Evolutionary conservation across 1,284 basidiomycete genomes (phyloP).

Genomic region (Sporisorium graminicola): DNA sequence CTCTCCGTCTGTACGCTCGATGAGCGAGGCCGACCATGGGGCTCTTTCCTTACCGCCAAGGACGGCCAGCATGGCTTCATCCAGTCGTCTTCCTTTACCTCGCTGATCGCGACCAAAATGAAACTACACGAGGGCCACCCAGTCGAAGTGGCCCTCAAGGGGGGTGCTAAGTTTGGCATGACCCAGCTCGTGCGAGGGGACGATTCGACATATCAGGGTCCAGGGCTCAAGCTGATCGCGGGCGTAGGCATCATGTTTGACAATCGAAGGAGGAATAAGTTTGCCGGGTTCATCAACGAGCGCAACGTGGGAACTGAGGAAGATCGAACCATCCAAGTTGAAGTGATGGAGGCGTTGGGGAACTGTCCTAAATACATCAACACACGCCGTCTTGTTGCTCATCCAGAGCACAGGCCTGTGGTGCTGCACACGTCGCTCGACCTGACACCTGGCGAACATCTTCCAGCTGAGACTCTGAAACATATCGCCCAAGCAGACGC

Average conservation of each 20-base stretch:
- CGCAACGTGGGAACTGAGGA: constrained; percentile 16
- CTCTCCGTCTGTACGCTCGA: constrained; percentile 40
- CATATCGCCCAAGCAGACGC: constrained; percentile 37
- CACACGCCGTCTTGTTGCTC: constrained; percentile 20
- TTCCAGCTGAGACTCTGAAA: constrained; percentile 23
- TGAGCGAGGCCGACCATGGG: constrained; percentile 35
- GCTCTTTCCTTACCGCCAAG: constrained; percentile 19
- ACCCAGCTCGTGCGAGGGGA: constrained; percentile 15
- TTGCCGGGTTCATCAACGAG: constrained; percentile 41
- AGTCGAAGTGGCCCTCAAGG: constrained; percentile 21
- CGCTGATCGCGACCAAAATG: constrained; percentile 25
- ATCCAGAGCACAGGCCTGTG: constrained; percentile 12
- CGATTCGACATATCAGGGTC: constrained; percentile 24
- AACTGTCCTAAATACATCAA: constrained; percentile 52
- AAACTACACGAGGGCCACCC: constrained; percentile 36
- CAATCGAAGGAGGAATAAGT: constrained; percentile 41
- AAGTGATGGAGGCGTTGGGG: constrained; percentile 41
- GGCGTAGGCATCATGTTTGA: constrained; percentile 46
- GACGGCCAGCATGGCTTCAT: constrained; percentile 32
- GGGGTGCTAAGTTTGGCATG: constrained; percentile 41
- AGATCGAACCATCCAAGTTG: constrained; percentile 24
- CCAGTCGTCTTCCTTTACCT: constrained; percentile 26
- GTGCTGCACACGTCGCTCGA: constrained; percentile 23
- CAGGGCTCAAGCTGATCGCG: constrained; percentile 34
- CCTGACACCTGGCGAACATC: constrained; percentile 2